phyloP scores from a whole-genome alignment of 2,329 filamentous ascomycete genomes.

The Cyclaneusma minus region DNA sequence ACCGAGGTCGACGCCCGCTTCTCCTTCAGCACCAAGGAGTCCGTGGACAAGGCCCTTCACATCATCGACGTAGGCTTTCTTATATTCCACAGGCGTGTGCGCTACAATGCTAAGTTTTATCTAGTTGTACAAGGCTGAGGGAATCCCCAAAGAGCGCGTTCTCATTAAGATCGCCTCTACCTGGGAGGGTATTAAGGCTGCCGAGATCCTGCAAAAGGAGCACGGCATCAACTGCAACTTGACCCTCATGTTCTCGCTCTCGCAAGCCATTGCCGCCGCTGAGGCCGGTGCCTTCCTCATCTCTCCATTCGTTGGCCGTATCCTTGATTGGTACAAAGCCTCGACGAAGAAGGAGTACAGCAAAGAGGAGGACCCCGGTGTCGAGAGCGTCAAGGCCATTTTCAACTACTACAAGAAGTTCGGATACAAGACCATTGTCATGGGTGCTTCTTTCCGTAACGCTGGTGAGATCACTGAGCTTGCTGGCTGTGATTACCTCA shows the following conservation, averaged over 20 bases:
- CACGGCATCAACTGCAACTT: slow-evolving; percentile 97
- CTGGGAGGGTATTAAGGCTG: slow-evolving; percentile 99
- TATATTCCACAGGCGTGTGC: neutral
- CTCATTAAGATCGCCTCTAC: slow-evolving; percentile 99
- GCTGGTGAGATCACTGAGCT: slow-evolving; percentile 94
- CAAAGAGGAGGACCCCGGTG: slow-evolving; percentile 86
- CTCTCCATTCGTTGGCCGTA: slow-evolving; percentile 97
- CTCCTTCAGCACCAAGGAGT: slow-evolving; percentile 88
- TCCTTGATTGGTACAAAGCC: slow-evolving; percentile 99
- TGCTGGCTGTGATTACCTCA: slow-evolving; percentile 96
- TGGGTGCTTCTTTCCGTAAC: slow-evolving; percentile 98
- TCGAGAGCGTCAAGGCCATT: slow-evolving; percentile 83
- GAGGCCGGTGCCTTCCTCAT: slow-evolving; percentile 96
- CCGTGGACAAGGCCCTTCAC: slow-evolving; percentile 88
- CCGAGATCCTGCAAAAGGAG: slow-evolving; percentile 89
- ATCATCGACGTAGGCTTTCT: slow-evolving; percentile 76
- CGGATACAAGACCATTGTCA: slow-evolving; percentile 98
- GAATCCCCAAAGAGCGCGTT: slow-evolving; percentile 84
- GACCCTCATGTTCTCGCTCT: slow-evolving; percentile 93
- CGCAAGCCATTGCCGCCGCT: slow-evolving; percentile 89
- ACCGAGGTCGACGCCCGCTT: slow-evolving; percentile 94
- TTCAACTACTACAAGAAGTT: slow-evolving; percentile 99
- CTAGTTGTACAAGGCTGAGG: slow-evolving; percentile 85
- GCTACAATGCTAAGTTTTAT: slow-evolving; percentile 1
- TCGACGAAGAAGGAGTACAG: slow-evolving; percentile 84